Conservation (phyloP, 495 filamentous ascomycete species). For the Penicillium alfredii region DNA sequence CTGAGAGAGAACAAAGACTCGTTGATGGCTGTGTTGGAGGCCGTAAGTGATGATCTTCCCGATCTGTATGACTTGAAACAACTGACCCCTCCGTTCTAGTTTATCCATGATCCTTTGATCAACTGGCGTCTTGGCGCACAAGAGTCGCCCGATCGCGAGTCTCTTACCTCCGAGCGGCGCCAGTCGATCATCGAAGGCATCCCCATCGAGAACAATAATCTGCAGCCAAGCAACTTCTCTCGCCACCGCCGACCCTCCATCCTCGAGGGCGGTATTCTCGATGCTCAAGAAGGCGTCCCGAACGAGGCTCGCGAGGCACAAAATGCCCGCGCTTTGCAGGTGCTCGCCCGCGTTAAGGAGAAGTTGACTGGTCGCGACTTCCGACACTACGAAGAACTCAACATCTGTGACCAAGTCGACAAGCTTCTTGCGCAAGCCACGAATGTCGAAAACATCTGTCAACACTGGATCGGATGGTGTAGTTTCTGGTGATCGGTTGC, state of each 20-base stretch:
- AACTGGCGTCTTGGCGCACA: conserved; percentile 92
- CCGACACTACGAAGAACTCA: conserved; percentile 65
- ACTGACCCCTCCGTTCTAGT: conserved; percentile 46
- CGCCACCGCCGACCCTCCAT: conserved; percentile 44
- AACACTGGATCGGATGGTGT: conserved; percentile 98
- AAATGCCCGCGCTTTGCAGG: conserved; percentile 88
- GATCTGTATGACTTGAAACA: not conserved
- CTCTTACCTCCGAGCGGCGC: conserved; percentile 74
- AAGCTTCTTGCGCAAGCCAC: conserved; percentile 92
- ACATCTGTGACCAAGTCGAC: conserved; percentile 84
- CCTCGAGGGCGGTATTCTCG: conserved; percentile 46
- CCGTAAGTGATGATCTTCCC: conserved; percentile 54
- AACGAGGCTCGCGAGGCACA: conserved; percentile 66
- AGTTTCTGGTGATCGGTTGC: conserved; percentile 68
- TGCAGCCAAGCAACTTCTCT: conserved; percentile 41
- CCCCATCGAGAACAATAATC: conserved; percentile 47
- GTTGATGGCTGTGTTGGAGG: conserved; percentile 96
- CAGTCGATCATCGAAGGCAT: conserved; percentile 65
- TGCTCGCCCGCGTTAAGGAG: conserved; percentile 84
- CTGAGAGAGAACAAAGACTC: conserved; percentile 95
- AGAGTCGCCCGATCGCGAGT: conserved; percentile 70
- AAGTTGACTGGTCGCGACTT: conserved; percentile 79
- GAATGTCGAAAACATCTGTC: conserved; percentile 93
- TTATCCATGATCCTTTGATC: conserved; percentile 96
- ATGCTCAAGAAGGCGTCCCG: conserved; percentile 45